Base-by-base conservation (phyloP, 345 rosid species). In the Clarkia xantiana region DNA sequence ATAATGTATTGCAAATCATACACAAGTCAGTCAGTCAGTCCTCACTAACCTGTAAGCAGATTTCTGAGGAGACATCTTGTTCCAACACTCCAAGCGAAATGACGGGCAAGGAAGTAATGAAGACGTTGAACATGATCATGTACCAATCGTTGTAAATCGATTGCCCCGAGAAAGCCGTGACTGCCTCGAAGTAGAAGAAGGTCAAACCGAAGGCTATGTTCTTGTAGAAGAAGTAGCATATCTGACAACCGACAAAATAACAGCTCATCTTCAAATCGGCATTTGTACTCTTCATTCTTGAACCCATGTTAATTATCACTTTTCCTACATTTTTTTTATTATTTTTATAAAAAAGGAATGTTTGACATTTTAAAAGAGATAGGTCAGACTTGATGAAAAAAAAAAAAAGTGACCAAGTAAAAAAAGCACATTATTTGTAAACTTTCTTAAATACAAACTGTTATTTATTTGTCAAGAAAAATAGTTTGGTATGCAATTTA, bases 181-280 rank as follows among this genome's bases (percentile, higher is more conserved):
- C 79, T 25, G 95, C 96, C 81, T 93, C 99, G 0, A 93, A 93
- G 84, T 93, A 93, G 81, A 93, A 87, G 67, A 93, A 80, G 46
- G 99, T 93, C 59, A 93, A 91, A 57, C 99, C 99, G 51, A 93
- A 93, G 38, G 99, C 90, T 54, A 93, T 87, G 62, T 93, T 93
- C 70, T 93, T 93, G 84, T 93, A 93, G 84, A 93, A 87, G 87
- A 87, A 93, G 71, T 93, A 93, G 64, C 96, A 93, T 51, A 93
- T 79, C 99, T 93, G 91, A 36, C 64, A 1, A 55, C 39, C 47
- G 19, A 56, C 34, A 53, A 29, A 62, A 45, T 29, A n/a, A n/a
- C n/a, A n/a, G n/a, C n/a, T n/a, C n/a, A n/a, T n/a, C n/a, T n/a
- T n/a, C n/a, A n/a, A n/a, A n/a, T n/a, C n/a, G n/a, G n/a, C n/a